Conservation (phyloP, 176 grass and related monocot genomes). For the Elymus sibiricus region DNA sequence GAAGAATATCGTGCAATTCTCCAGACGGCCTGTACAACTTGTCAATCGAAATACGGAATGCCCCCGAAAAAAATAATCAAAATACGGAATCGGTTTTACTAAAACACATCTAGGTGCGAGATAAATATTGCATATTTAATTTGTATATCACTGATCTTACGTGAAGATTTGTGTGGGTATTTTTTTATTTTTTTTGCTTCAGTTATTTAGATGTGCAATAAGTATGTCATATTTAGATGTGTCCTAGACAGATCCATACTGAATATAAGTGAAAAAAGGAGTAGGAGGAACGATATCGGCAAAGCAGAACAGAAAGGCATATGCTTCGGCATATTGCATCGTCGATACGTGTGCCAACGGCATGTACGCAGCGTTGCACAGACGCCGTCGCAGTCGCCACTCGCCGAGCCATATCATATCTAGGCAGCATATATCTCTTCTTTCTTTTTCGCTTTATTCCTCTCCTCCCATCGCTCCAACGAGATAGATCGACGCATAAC, state of each 20-base stretch:
- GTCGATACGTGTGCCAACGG: conserved; percentile 47
- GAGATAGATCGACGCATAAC: not conserved
- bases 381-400: not conserved
- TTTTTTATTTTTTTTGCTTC: too few species aligned
- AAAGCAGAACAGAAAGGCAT: not conserved
- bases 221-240: too few species aligned
- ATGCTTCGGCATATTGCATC: not conserved
- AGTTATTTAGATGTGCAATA: too few species aligned
- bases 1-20: not conserved
- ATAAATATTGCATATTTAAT: too few species aligned
- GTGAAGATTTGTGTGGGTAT: too few species aligned
- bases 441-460: conserved; percentile 34
- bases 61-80: too few species aligned
- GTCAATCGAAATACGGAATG: not conserved
- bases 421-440: not conserved
- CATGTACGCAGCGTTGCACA: not conserved
- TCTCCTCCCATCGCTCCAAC: conserved; percentile 20
- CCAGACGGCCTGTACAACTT: not conserved
- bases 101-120: too few species aligned
- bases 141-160: too few species aligned
- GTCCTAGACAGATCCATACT: too few species aligned
- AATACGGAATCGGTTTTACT: too few species aligned
- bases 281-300: not conserved
- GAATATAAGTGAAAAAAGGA: too few species aligned
- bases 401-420: not conserved